Evolutionary conservation across 306 rosid species (phyloP).

Genomic region (Neltuma alba): DNA sequence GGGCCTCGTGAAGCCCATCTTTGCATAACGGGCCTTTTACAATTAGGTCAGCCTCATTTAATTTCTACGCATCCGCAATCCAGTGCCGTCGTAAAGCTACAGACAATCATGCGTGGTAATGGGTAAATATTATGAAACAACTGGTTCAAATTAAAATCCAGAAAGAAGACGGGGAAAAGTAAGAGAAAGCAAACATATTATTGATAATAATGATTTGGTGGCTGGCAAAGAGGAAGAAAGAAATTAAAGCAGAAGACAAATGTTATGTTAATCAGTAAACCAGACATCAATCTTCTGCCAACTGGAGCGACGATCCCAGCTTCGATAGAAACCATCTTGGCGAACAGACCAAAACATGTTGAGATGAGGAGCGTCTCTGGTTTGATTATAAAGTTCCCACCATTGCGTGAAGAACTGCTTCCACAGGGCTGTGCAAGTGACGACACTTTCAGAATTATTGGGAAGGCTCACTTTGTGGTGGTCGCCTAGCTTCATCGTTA

Average conservation of each 20-base stretch:
- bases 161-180: background rate
- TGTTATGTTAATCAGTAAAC: background rate
- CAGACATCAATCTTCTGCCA: background rate
- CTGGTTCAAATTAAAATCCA: background rate
- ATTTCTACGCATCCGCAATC: no score
- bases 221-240: no score
- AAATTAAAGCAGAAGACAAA: background rate
- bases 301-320: background rate
- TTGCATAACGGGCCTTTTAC: background rate
- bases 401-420: background rate
- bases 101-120: no score
- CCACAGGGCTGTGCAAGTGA: background rate
- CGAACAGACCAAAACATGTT: background rate
- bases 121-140: no score
- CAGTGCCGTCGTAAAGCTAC: no score
- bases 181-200: background rate
- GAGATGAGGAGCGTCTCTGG: background rate
- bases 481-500: background rate
- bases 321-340: background rate
- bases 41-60: background rate
- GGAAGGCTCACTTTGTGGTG: background rate
- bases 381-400: background rate
- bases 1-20: background rate
- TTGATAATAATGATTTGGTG: background rate
- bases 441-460: background rate